Percentiles rank a stretch among this genome's conserved stretches.
Conservation (phyloP, 129 eudicot genomes). For the Artemisia annua region DNA sequence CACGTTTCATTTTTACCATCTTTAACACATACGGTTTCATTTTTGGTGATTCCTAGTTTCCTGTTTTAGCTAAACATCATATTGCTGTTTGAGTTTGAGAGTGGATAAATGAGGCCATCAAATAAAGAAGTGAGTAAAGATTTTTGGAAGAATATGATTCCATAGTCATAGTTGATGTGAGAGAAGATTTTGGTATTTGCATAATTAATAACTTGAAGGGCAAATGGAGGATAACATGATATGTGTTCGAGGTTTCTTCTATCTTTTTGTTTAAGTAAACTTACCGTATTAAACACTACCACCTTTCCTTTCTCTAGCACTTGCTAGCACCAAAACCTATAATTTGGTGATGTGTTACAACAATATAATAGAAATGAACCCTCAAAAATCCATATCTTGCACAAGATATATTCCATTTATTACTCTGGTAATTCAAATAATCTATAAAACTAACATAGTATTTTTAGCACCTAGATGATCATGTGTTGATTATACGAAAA, state of each 20-base stretch:
- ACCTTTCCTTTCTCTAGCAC: conserved; percentile 26
- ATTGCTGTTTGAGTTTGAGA: conserved; percentile 15
- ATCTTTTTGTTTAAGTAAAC: conserved; percentile 3
- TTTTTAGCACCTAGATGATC: no score
- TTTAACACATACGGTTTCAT: no score
- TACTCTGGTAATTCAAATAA: no score
- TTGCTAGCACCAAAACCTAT: conserved; percentile 26
- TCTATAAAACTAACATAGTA: no score
- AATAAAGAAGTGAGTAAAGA: conserved; percentile 7
- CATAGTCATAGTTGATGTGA: conserved; percentile 4
- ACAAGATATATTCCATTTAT: no score
- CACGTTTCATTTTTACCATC: no score
- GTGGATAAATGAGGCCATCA: conserved; percentile 30
- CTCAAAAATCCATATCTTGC: no score
- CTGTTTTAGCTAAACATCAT: neutral
- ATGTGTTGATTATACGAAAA: no score
- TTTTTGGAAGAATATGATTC: conserved; percentile 11
- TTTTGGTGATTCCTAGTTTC: neutral
- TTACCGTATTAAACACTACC: conserved; percentile 14
- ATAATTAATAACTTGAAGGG: no score
- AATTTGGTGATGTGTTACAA: no score
- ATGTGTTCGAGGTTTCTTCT: conserved; percentile 8
- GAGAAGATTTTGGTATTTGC: conserved; percentile 9
- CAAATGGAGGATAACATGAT: conserved; percentile 37
- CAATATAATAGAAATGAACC: no score